A percentile compares a stretch with the other conserved stretches of the same genome.
phyloP scores from a whole-genome alignment of 352 stramenopile genomes.

The Pythium aquatile region DNA sequence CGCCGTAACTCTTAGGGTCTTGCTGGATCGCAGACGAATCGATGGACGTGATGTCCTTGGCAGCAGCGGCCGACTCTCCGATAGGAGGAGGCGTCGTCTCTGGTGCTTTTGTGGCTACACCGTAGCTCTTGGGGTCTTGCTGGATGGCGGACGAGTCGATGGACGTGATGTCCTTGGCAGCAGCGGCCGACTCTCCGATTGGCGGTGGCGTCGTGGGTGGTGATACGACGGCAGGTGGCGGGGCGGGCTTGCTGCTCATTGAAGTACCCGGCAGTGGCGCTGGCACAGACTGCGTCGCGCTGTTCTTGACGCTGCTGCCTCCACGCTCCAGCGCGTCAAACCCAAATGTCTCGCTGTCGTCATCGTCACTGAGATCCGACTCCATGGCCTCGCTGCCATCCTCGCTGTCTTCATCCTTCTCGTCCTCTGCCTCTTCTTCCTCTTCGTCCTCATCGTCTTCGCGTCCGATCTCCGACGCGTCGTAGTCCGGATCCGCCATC shows the following conservation, averaged over 20 bases:
- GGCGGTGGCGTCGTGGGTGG: neutral
- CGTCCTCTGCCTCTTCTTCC: neutral
- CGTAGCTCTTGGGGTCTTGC: slow-evolving; percentile 7
- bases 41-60: slow-evolving; percentile 16
- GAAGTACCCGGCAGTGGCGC: too few relatives aligned
- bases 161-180: slow-evolving; percentile 15
- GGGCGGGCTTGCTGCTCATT: neutral
- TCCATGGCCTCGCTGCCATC: neutral
- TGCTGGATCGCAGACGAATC: slow-evolving; percentile 11
- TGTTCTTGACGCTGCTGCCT: neutral
- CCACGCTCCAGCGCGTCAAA: neutral
- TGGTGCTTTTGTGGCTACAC: neutral
- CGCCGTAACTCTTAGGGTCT: slow-evolving; percentile 9
- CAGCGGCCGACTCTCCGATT: slow-evolving; percentile 21
- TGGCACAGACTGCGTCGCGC: neutral
- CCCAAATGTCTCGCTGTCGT: neutral
- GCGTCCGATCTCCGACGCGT: neutral
- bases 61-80: slow-evolving; percentile 19
- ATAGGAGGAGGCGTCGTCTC: slow-evolving; percentile 8
- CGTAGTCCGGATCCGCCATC: slow-evolving; percentile 3
- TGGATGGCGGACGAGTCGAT: slow-evolving; percentile 13
- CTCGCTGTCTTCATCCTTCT: neutral
- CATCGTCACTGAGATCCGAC: neutral
- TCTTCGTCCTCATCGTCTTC: neutral
- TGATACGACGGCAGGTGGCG: neutral